Base-by-base conservation (phyloP, 1,139 yeast species). In the Geotrichum bryndzae region DNA sequence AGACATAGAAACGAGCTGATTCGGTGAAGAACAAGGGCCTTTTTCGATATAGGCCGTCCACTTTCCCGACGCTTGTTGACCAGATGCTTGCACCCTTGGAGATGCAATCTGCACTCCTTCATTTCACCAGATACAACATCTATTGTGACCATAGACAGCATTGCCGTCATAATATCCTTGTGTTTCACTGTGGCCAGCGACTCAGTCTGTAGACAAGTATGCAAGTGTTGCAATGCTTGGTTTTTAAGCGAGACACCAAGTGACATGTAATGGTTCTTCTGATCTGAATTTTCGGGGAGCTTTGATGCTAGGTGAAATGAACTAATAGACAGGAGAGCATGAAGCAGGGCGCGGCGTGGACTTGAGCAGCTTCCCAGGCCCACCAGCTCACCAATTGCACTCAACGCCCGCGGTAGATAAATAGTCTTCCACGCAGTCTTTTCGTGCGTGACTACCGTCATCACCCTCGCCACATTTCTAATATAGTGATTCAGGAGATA, bases 121-220 rank as follows among this genome's bases (percentile, higher is more conserved):
- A 88, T 89, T 1, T 95, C 87, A 1, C 97, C 96, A 89, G 96
- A 88, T 8, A 89, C 94, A 62, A 89, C 86, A 75, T 90, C 96
- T 61, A 90, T 90, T 27, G 92, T 85, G 58, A 87, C 89, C 96
- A 90, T 89, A 1, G 95, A 86, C 75, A 90, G 80, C 25, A 90
- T 86, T 0, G 96, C 95, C 58, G 91, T 88, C 48, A 90, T 75
- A 5, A 90, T 89, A 71, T 90, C 96, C 71, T 90, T 90, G 72
- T 90, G 90, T 71, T 88, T 87, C 11, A 54, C 45, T 10, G 56
- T 57, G 25, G 55, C 35, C 13, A 56, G 48, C 11, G 63, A 54
- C n/a, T 53, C 56, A 5, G 58, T 46, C 68, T 88, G 95, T 48
- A 85, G 79, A 69, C 95, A 87, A 61, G 80, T 79, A 65, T 83